A percentile compares a stretch with the other conserved stretches of the same genome.
phyloP scores from a whole-genome alignment of 2,329 filamentous ascomycete species.

The Pezizomycotina sp. region DNA sequence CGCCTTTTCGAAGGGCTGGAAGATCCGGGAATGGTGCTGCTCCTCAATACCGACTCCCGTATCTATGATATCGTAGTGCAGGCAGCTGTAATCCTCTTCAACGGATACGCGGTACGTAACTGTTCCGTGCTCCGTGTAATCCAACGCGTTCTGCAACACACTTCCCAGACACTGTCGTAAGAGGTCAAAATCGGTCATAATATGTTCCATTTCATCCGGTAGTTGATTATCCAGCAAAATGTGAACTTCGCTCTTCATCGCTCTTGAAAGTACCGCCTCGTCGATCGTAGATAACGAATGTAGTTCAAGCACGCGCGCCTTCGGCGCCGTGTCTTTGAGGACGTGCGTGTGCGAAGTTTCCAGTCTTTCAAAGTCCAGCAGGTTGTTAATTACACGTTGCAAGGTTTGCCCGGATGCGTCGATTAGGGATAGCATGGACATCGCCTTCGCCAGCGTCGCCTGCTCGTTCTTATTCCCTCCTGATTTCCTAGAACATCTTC shows the following conservation, averaged over 20 bases:
- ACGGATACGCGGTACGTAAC: conserved; percentile 29
- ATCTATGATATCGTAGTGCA: conserved; percentile 32
- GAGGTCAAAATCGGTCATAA: conserved; percentile 30
- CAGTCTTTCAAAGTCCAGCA: conserved; percentile 20
- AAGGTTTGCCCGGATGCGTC: conserved; percentile 15
- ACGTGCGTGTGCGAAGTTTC: conserved; percentile 31
- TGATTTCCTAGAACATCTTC: conserved; percentile 21
- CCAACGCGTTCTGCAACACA: conserved; percentile 32
- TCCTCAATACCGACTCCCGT: conserved; percentile 31
- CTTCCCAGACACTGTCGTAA: conserved; percentile 33
- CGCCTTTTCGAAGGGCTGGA: conserved; percentile 33
- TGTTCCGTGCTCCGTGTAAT: conserved; percentile 30
- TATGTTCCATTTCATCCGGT: conserved; percentile 25
- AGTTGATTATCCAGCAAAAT: conserved; percentile 28
- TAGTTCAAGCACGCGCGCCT: conserved; percentile 26
- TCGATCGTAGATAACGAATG: conserved; percentile 28
- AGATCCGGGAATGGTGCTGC: conserved; percentile 30
- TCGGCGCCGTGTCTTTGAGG: too few species aligned
- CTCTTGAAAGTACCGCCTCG: conserved; percentile 26
- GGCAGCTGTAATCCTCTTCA: conserved; percentile 24
- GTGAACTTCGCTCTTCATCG: conserved; percentile 24
- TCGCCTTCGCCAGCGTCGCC: conserved; percentile 29
- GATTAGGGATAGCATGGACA: conserved; percentile 11
- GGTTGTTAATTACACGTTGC: conserved; percentile 13
- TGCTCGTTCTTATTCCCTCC: conserved; percentile 30